A percentile compares a stretch with the other conserved stretches of the same genome.
Evolutionary conservation across 192 early-diverging fungal genomes (phyloP).

Genomic region (Obelidium mucronatum): DNA sequence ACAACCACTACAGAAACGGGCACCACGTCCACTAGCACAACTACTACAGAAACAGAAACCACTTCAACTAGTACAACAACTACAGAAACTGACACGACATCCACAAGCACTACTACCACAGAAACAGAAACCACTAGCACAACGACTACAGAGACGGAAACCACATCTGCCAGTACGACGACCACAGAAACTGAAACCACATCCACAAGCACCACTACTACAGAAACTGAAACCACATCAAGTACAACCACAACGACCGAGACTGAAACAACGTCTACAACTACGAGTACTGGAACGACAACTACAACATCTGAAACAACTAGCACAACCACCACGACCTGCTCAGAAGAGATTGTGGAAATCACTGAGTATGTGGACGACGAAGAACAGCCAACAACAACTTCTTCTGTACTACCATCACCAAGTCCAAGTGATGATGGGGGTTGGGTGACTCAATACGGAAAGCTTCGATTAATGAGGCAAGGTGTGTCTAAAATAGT

Average conservation of each 20-base stretch:
- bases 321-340: background rate
- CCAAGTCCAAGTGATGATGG: no score
- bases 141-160: background rate
- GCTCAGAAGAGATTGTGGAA: background rate
- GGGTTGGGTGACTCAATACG: no score
- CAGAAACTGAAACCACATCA: background rate
- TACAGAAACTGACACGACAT: background rate
- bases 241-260: background rate
- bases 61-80: background rate
- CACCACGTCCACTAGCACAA: background rate
- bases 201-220: background rate
- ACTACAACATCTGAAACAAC: background rate
- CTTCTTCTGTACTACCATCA: no score
- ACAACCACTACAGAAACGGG: background rate
- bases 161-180: background rate
- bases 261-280: background rate
- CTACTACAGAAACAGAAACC: background rate
- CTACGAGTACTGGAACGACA: slow-evolving; percentile 1
- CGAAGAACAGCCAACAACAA: background rate
- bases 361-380: background rate
- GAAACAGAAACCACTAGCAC: background rate
- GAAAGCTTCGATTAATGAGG: no score
- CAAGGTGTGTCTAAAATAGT: no score
- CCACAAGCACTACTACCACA: background rate
- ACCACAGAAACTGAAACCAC: background rate